Percentiles rank a stretch among this genome's conserved stretches.
Evolutionary conservation across 257 asterid genomes (phyloP).

Genomic region (Perilla frutescens): DNA sequence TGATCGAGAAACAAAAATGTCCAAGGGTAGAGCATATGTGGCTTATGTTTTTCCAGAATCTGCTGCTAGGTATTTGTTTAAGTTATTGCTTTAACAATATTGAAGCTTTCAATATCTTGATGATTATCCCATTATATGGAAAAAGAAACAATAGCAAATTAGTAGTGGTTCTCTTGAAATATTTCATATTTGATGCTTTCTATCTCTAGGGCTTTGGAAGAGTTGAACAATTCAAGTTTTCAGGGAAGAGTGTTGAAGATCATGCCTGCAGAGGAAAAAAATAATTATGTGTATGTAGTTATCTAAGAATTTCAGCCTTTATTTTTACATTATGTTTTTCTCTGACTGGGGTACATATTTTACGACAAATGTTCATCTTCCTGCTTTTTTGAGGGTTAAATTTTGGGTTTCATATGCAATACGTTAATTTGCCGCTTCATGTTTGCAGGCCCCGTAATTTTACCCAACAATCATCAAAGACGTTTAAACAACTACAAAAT

Average conservation of each 20-base stretch:
- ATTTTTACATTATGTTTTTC: constrained; percentile 12
- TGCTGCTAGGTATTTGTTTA: constrained; percentile 67
- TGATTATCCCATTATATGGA: background rate
- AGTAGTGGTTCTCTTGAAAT: too few relatives aligned
- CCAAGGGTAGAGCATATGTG: constrained; percentile 84
- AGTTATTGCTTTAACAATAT: too few relatives aligned
- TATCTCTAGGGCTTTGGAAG: constrained; percentile 67
- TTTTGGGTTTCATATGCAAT: too few relatives aligned
- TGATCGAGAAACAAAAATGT: constrained; percentile 79
- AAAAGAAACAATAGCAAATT: background rate
- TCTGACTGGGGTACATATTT: too few relatives aligned
- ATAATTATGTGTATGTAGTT: constrained; percentile 41
- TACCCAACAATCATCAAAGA: too few relatives aligned
- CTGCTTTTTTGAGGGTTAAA: too few relatives aligned
- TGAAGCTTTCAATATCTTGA: background rate
- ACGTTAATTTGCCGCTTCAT: too few relatives aligned
- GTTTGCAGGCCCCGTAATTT: too few relatives aligned
- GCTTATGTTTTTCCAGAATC: constrained; percentile 75
- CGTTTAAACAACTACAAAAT: too few relatives aligned
- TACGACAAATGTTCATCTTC: too few relatives aligned
- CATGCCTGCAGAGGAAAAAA: constrained; percentile 76
- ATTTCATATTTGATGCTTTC: background rate
- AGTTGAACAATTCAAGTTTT: constrained; percentile 75
- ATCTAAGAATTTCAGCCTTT: too few relatives aligned
- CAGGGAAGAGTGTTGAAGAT: constrained; percentile 92